phyloP scores from a whole-genome alignment of 495 filamentous ascomycete species.

The Podospora bellae-mahoneyi region DNA sequence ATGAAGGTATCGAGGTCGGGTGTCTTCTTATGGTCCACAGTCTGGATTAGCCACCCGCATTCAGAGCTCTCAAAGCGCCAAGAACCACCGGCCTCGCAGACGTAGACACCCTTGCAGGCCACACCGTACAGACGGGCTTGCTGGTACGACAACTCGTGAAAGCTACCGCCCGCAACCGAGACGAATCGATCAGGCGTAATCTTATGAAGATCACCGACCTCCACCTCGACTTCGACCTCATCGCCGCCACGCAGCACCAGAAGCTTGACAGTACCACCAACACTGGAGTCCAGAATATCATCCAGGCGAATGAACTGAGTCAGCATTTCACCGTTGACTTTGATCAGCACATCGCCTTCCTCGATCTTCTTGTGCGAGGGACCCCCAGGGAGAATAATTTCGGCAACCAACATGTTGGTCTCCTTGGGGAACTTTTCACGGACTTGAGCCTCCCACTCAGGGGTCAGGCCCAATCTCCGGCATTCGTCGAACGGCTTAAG shows the following conservation, averaged over 20 bases:
- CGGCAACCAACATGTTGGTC: conserved; percentile 93
- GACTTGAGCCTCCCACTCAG: conserved; percentile 80
- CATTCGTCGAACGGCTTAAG: conserved; percentile 98
- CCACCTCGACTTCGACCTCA: conserved; percentile 78
- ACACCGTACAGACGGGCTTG: conserved; percentile 92
- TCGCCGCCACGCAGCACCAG: conserved; percentile 84
- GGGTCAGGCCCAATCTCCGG: conserved; percentile 77
- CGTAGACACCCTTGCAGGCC: conserved; percentile 84
- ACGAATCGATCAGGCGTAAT: conserved; percentile 97
- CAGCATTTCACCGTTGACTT: conserved; percentile 90
- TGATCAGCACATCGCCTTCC: conserved; percentile 93
- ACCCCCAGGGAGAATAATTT: conserved; percentile 88
- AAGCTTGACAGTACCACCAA: conserved; percentile 68
- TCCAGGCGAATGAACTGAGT: conserved; percentile 94
- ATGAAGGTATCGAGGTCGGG: conserved; percentile 86
- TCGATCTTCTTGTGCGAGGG: conserved; percentile 80
- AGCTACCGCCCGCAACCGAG: conserved; percentile 85
- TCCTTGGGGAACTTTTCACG: conserved; percentile 83
- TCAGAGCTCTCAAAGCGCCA: conserved; percentile 90
- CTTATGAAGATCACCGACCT: conserved; percentile 84
- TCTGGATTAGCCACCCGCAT: conserved; percentile 88
- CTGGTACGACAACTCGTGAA: conserved; percentile 96
- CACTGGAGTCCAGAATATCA: conserved; percentile 84
- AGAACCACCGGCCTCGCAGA: conserved; percentile 91
- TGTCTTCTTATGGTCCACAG: conserved; percentile 81